Conservation (phyloP, 257 asterid species). For the Galeopsis tetrahit region DNA sequence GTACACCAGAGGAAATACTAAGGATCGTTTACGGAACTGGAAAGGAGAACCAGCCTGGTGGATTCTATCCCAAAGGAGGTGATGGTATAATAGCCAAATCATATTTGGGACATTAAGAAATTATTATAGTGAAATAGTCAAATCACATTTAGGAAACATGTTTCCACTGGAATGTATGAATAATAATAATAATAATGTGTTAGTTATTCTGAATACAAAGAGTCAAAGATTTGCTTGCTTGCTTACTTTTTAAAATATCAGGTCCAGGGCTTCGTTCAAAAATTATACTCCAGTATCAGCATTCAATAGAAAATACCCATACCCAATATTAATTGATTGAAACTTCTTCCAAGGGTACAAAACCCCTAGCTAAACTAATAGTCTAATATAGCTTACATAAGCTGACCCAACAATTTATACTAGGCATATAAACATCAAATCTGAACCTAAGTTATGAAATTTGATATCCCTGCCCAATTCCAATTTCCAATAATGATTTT, state of each 20-base stretch:
- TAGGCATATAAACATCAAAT: slow-evolving; percentile 22
- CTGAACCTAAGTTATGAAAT: slow-evolving; percentile 35
- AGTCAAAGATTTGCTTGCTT: too few relatives aligned
- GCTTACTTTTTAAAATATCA: too few relatives aligned
- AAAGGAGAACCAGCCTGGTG: slow-evolving; percentile 60
- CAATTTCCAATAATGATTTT: too few relatives aligned
- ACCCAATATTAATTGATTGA: slow-evolving; percentile 25
- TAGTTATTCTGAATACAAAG: too few relatives aligned
- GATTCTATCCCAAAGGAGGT: slow-evolving; percentile 78
- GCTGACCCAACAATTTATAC: slow-evolving; percentile 31
- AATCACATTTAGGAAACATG: not conserved
- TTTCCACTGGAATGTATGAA: not conserved
- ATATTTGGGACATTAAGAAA: slow-evolving; percentile 12
- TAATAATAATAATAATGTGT: not conserved
- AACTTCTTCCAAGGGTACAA: not conserved
- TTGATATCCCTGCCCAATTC: slow-evolving; percentile 40
- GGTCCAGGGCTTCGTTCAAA: too few relatives aligned
- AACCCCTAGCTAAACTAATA: too few relatives aligned
- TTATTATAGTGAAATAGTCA: not conserved
- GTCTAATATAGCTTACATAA: slow-evolving; percentile 30
- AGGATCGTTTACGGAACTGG: slow-evolving; percentile 72
- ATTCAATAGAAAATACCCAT: too few relatives aligned
- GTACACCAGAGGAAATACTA: slow-evolving; percentile 76
- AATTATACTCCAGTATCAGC: too few relatives aligned
- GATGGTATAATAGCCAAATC: too few relatives aligned